A percentile compares a stretch with the other conserved stretches of the same genome.
Evolutionary conservation across 2,329 filamentous ascomycete genomes (phyloP).

Genomic region (Aspergillus sp.): DNA sequence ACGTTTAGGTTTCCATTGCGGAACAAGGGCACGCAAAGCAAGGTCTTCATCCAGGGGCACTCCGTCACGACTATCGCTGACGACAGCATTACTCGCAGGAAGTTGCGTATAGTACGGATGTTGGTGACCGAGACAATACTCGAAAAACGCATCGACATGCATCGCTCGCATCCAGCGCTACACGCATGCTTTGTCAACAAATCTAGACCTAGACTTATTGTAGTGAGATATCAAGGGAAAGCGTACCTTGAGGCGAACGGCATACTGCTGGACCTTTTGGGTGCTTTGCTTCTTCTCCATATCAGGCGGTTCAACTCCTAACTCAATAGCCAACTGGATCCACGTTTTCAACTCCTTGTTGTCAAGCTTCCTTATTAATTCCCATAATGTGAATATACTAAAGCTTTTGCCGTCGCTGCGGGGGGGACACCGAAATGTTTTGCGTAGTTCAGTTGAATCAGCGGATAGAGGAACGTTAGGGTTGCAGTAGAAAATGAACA

Average conservation of each 20-base stretch:
- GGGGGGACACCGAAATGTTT: slow-evolving; percentile 77
- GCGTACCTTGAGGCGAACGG: slow-evolving; percentile 80
- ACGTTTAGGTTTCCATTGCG: slow-evolving; percentile 69
- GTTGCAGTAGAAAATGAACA: slow-evolving; percentile 90
- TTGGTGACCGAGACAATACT: slow-evolving; percentile 77
- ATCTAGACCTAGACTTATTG: not conserved
- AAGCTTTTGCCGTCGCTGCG: slow-evolving; percentile 88
- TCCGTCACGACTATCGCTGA: slow-evolving; percentile 73
- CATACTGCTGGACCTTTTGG: slow-evolving; percentile 94
- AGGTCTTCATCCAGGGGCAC: slow-evolving; percentile 87
- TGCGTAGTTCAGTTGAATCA: slow-evolving; percentile 72
- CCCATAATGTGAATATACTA: slow-evolving; percentile 74
- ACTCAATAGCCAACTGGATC: slow-evolving; percentile 81
- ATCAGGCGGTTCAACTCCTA: slow-evolving; percentile 87
- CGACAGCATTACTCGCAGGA: slow-evolving; percentile 66
- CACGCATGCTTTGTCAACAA: not conserved
- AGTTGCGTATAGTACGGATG: slow-evolving; percentile 82
- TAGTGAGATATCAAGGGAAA: not conserved
- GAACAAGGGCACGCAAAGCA: slow-evolving; percentile 80
- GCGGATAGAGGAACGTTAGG: slow-evolving; percentile 72
- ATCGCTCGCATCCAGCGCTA: slow-evolving; percentile 96
- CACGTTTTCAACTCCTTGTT: slow-evolving; percentile 87
- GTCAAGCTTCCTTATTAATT: slow-evolving; percentile 78
- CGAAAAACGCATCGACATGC: slow-evolving; percentile 94
- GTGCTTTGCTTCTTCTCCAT: slow-evolving; percentile 82